A percentile compares a stretch with the other conserved stretches of the same genome.
Conservation (phyloP, 176 grass and related monocot species). For the Hyparrhenia diplandra region DNA sequence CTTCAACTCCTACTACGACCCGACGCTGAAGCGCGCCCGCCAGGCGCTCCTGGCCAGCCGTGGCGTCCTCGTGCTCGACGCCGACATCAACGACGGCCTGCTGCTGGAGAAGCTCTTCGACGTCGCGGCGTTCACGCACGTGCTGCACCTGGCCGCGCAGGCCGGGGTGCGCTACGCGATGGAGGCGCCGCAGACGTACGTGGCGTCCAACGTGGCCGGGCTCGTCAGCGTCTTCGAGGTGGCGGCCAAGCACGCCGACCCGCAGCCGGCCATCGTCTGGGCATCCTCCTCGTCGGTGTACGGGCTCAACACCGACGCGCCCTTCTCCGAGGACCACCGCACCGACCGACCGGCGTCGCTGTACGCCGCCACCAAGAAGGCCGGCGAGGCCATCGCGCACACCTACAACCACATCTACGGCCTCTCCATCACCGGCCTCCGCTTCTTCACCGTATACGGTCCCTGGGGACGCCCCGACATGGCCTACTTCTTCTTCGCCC, state of each 20-base stretch:
- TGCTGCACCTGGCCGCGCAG: slow-evolving; percentile 82
- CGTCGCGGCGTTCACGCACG: slow-evolving; percentile 61
- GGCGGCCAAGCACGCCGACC: slow-evolving; percentile 76
- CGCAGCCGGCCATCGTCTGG: slow-evolving; percentile 87
- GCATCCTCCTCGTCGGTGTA: slow-evolving; percentile 77
- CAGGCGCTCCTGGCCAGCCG: no score
- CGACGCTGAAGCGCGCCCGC: no score
- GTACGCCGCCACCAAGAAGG: slow-evolving; percentile 97
- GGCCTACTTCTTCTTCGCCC: slow-evolving; percentile 94
- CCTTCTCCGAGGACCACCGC: no score
- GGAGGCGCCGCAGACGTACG: no score
- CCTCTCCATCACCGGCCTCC: slow-evolving; percentile 87
- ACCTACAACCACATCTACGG: slow-evolving; percentile 97
- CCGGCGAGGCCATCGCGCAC: slow-evolving; percentile 94
- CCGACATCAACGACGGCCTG: slow-evolving; percentile 62
- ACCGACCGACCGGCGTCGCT: slow-evolving; percentile 90
- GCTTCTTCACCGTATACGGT: slow-evolving; percentile 98
- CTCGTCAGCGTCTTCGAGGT: no score
- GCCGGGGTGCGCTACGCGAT: slow-evolving; percentile 74
- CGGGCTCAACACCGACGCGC: slow-evolving; percentile 76
- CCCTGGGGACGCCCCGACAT: slow-evolving; percentile 97
- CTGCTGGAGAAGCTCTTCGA: slow-evolving; percentile 64
- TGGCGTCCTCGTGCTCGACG: no score
- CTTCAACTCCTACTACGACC: no score
- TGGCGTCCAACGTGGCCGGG: no score